A percentile compares a stretch with the other conserved stretches of the same genome.
These are phyloP conservation scores for Tuber melanosporum DNA, from an alignment of 495 filamentous ascomycete genomes.

Conservation along the genomic window DNA sequence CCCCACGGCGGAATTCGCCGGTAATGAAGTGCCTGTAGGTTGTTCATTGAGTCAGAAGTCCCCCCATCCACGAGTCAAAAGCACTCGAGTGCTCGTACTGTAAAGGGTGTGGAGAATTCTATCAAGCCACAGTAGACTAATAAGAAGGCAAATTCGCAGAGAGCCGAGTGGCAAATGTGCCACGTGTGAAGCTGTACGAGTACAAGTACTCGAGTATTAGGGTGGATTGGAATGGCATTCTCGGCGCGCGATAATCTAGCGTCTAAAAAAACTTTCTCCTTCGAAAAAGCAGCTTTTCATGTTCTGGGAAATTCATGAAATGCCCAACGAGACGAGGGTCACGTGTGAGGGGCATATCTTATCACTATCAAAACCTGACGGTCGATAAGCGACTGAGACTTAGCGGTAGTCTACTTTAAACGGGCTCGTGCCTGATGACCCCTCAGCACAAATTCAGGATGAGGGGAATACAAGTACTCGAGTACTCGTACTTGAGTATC, in stretches of 20 bases:
- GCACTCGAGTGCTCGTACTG: background rate
- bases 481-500: background rate
- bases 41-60: background rate
- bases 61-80: background rate
- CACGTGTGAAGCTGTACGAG: background rate
- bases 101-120: background rate
- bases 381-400: background rate
- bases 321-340: background rate
- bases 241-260: background rate
- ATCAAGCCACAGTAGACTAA: background rate
- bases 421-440: background rate
- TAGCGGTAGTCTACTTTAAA: background rate
- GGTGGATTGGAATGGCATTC: background rate
- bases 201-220: no score
- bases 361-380: background rate
- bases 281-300: background rate
- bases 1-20: background rate
- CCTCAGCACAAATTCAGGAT: no score
- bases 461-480: no score
- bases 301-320: background rate
- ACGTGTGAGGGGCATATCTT: slow-evolving; percentile 1
- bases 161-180: background rate
- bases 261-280: background rate
- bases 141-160: background rate
- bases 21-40: background rate